These are phyloP conservation scores for Ophiostoma quercus DNA, from an alignment of 2,329 filamentous ascomycete species.

Conservation along the genomic window DNA sequence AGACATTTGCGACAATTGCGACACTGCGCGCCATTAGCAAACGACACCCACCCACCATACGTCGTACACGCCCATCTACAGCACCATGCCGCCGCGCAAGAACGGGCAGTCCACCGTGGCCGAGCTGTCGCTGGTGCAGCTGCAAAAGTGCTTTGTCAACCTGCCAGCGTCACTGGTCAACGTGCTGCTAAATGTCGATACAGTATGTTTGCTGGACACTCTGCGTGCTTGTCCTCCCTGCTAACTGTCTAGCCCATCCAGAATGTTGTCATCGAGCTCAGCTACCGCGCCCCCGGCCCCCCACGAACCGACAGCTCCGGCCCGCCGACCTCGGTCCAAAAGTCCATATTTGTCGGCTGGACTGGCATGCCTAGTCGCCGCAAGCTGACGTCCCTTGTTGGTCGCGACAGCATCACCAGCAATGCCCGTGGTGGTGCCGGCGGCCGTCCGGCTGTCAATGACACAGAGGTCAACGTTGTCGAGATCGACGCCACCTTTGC, in stretches of 20 bases:
- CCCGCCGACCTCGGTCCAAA: conserved; percentile 33
- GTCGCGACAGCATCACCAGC: conserved; percentile 48
- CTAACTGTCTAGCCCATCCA: conserved; percentile 67
- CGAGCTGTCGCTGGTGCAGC: conserved; percentile 76
- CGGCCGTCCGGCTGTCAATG: conserved; percentile 39
- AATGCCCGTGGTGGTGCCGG: conserved; percentile 35
- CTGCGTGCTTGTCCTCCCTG: conserved; percentile 12
- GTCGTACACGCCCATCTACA: not conserved
- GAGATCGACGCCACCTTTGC: conserved; percentile 87
- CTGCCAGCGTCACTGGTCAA: conserved; percentile 79
- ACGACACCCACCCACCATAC: not conserved
- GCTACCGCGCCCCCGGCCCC: conserved; percentile 58
- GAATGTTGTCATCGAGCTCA: conserved; percentile 93
- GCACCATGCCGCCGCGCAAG: conserved; percentile 45
- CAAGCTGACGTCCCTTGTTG: conserved; percentile 65
- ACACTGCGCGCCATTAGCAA: not conserved
- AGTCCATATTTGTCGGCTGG: conserved; percentile 87
- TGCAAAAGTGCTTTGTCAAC: conserved; percentile 94
- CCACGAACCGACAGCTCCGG: conserved; percentile 41
- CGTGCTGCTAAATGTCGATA: conserved; percentile 81
- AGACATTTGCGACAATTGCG: not conserved
- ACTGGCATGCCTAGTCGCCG: conserved; percentile 96
- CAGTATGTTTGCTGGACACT: conserved; percentile 51
- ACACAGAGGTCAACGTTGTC: conserved; percentile 71
- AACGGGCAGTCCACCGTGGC: conserved; percentile 63